Evolutionary conservation across 2,329 filamentous ascomycete species (phyloP), one percentile per base, ranked within the genome.

Genomic region (Pyrenochaeta sp.): DNA sequence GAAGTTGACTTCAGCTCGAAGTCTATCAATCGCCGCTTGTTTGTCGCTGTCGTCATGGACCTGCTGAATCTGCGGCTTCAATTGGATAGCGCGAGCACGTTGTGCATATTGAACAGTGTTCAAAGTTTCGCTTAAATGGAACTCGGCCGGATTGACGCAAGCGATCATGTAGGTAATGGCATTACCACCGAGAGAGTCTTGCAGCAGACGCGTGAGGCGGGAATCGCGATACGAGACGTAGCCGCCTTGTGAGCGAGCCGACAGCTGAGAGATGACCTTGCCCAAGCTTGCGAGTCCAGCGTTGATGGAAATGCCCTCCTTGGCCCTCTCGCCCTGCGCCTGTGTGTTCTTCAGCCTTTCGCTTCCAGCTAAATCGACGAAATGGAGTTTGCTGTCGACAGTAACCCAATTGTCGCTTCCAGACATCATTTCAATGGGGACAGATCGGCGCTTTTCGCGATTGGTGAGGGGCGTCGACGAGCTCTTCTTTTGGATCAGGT

Each of bases 111-210:
- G 71, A 11, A 99, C 90, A 0, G 94, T 99, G 70, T 99, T 99
- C 44, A 99, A 78, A 0, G 95, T 97, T 74, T 99, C 94, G 74
- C 92, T 97, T 30, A 99, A 78, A 69, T 99, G 94, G 67, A 99
- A 99, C 68, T 96, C 92, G 10, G 93, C 90, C 0, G 92, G 93
- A 1, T 93, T 99, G 20, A 99, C 92, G 73, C 94, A 99, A 7
- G 94, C 94, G 74, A 99, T 94, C 94, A 99, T 97, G 75, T 97
- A 99, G 1, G 94, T 99, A 67, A 96, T 96, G 23, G 94, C 94
- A 68, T 96, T 97, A 4, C 94, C 94, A 44, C 94, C 94, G 4
- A 99, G 80, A 0, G 94, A 99, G 72, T 99, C 94, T 77, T 99
- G 94, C 13, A 99, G 82, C 17, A 99, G 80, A 47, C 94, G 87